phyloP scores from a whole-genome alignment of 306 rosid genomes.

The Trifolium fragiferum region DNA sequence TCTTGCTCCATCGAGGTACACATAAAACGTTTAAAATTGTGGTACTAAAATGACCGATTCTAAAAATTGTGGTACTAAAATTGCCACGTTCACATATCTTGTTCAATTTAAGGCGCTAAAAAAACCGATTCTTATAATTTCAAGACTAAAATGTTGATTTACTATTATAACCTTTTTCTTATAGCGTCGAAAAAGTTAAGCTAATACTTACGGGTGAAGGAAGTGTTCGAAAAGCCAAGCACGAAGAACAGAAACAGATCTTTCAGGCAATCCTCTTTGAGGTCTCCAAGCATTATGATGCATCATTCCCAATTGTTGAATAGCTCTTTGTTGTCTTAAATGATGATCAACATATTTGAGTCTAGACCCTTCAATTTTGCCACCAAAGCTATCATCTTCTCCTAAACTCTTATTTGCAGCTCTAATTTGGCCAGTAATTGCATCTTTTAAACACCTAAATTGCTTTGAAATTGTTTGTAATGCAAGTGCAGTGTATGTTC shows the following conservation, averaged over 20 bases:
- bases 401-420: slow-evolving; percentile 82
- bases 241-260: slow-evolving; percentile 96
- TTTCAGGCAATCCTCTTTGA: slow-evolving; percentile 93
- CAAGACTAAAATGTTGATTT: too few relatives aligned
- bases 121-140: background rate
- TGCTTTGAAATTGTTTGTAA: slow-evolving; percentile 90
- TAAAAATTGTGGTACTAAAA: too few relatives aligned
- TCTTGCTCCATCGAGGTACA: too few relatives aligned
- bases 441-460: slow-evolving; percentile 88
- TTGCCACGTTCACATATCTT: too few relatives aligned
- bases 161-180: background rate
- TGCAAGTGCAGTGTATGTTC: slow-evolving; percentile 90
- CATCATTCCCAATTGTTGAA: slow-evolving; percentile 96
- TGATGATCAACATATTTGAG: slow-evolving; percentile 91
- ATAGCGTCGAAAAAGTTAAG: background rate
- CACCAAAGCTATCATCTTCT: slow-evolving; percentile 77
- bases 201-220: slow-evolving; percentile 84
- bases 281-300: slow-evolving; percentile 99
- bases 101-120: background rate
- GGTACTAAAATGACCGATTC: background rate
- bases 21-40: too few relatives aligned
- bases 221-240: slow-evolving; percentile 99
- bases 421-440: slow-evolving; percentile 71
- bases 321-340: slow-evolving; percentile 88
- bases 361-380: slow-evolving; percentile 82